Base-by-base conservation (phyloP, 768 basidiomycete species). In the Amanita rubescens region DNA sequence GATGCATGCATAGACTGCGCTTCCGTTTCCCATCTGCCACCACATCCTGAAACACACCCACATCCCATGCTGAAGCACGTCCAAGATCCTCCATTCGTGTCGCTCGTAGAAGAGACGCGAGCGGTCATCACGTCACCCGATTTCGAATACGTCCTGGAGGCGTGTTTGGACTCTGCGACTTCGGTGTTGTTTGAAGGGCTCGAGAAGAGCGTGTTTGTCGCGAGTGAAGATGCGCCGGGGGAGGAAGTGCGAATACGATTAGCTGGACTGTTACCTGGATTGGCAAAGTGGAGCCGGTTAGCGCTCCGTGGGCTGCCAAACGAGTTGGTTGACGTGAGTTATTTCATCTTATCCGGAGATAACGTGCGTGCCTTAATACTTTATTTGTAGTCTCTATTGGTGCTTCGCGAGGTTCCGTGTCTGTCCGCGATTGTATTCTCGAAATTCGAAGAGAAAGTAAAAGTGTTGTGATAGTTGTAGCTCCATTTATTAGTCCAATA, bases 281-380 rank as follows among this genome's bases (percentile, higher is more conserved):
- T 96, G 38, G 82, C 87, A 51, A 72, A 81, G 53, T 93, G 92
- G 90, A 85, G 84, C 60, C 79, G 79, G 57, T 54, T 81, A 54
- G 83, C 84, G 35, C 64, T 92, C 59, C 76, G 81, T 57, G 79
- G 78, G 15, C 64, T 85, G 52, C 90, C 88, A 32, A 91, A 90
- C 64, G 89, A 88, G 64, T 70, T 92, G 58, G 78, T 91, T 24
- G 90, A 94, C 71, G 92, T 91, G 63, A 67, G 87, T 78, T 1
- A 3, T 6, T 44, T 39, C 35, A 33, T 14, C 2, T 50, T 10
- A 19, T 15, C 51, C 3, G 25, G 12, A 48, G 48, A 38, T 42
- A 15, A 3, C 53, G 30, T 17, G 12, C 38, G n/a, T n/a, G n/a
- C n/a, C 38, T 57, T 37, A 33, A 30, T 32, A 32, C 45, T 37